Conservation (phyloP, 805 yeast species). For the Maudiozyma bulderi region DNA sequence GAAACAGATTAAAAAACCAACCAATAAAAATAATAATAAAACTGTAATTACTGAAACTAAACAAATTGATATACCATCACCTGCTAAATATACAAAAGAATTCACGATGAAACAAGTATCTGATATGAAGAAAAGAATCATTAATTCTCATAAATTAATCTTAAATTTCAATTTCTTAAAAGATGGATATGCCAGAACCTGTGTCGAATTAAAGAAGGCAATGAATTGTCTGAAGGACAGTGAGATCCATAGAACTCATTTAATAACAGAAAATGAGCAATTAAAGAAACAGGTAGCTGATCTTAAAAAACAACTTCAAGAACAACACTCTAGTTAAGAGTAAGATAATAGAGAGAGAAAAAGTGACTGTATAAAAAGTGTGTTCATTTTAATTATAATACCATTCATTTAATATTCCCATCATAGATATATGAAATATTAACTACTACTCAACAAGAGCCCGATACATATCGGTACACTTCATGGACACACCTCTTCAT, state of each 20-base stretch:
- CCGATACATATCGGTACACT: not conserved
- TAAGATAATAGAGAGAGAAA: not conserved
- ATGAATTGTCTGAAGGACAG: conserved; percentile 29
- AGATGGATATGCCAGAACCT: conserved; percentile 27
- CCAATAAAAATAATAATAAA: not conserved
- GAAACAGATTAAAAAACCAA: not conserved
- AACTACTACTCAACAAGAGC: not conserved
- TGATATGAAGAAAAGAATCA: conserved; percentile 26
- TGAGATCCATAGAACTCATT: conserved; percentile 30
- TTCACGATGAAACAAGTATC: conserved; percentile 25
- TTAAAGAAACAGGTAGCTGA: conserved; percentile 23
- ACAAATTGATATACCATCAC: conserved; percentile 3
- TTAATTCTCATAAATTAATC: conserved; percentile 27
- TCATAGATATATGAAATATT: not conserved
- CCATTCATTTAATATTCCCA: not conserved
- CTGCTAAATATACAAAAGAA: conserved; percentile 21
- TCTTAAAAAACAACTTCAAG: conserved; percentile 2
- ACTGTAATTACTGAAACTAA: not conserved
- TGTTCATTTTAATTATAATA: not conserved
- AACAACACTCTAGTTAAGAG: not conserved
- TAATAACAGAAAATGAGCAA: conserved; percentile 31
- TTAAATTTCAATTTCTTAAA: conserved; percentile 26
- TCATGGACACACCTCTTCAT: too few species aligned
- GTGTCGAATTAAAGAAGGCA: conserved; percentile 27
- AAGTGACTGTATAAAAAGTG: too few species aligned